Evolutionary conservation across 768 basidiomycete genomes (phyloP).

Genomic region (Leucocoprinus birnbaumii): DNA sequence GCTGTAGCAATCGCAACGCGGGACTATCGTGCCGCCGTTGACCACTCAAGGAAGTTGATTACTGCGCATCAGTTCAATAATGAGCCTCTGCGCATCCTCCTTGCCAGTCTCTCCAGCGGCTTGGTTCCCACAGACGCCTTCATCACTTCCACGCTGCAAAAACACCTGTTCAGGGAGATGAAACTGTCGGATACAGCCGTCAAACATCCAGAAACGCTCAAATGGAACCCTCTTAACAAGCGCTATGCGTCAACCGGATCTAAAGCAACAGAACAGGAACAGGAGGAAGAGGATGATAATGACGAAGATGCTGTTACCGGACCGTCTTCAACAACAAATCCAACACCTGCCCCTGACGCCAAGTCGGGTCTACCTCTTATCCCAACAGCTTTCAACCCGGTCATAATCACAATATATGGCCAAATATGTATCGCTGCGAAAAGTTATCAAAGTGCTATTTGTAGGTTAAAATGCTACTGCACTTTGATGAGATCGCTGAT

Average conservation of each 20-base stretch:
- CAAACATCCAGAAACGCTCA: slow-evolving; percentile 55
- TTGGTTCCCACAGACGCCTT: slow-evolving; percentile 70
- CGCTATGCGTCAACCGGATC: slow-evolving; percentile 48
- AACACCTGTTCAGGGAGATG: slow-evolving; percentile 81
- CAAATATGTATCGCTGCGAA: slow-evolving; percentile 80
- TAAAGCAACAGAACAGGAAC: slow-evolving; percentile 32
- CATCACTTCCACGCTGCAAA: slow-evolving; percentile 76
- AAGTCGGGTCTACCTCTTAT: slow-evolving; percentile 28
- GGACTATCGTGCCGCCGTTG: slow-evolving; percentile 57
- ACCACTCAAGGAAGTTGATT: slow-evolving; percentile 76
- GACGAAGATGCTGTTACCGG: slow-evolving; percentile 29
- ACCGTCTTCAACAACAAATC: slow-evolving; percentile 11
- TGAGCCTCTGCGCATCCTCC: slow-evolving; percentile 76
- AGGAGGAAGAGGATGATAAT: slow-evolving; percentile 23
- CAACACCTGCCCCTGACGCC: slow-evolving; percentile 5
- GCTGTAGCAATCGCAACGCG: slow-evolving; percentile 70
- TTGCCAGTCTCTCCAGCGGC: slow-evolving; percentile 72
- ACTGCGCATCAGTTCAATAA: slow-evolving; percentile 82
- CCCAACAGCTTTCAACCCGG: slow-evolving; percentile 70
- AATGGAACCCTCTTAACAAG: slow-evolving; percentile 59
- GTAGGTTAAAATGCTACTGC: slow-evolving; percentile 40
- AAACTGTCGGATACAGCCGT: slow-evolving; percentile 64
- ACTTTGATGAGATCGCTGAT: not conserved
- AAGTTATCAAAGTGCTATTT: slow-evolving; percentile 89
- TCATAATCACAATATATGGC: slow-evolving; percentile 74